Conservation (phyloP, 164 flowering plant species). For the grape (Vitis vinifera) region DNA sequence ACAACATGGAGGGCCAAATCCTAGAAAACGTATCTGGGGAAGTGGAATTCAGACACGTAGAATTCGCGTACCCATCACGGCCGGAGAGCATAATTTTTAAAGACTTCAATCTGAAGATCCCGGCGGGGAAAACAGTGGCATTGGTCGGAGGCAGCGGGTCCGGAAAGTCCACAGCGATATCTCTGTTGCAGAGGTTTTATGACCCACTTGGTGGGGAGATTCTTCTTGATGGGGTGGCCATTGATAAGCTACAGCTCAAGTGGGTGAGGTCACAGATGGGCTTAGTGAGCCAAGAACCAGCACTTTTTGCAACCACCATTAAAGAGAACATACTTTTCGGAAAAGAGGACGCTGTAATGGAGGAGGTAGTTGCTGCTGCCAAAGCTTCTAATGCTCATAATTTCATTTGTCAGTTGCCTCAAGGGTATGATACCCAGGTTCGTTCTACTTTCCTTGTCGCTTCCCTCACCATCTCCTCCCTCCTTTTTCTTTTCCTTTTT, state of each 20-base stretch:
- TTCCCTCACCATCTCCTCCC: background rate
- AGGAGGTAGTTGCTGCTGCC: slow-evolving; percentile 70
- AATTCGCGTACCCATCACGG: slow-evolving; percentile 82
- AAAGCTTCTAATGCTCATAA: slow-evolving; percentile 86
- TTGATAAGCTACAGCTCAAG: slow-evolving; percentile 65
- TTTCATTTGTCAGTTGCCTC: slow-evolving; percentile 72
- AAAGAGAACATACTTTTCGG: slow-evolving; percentile 87
- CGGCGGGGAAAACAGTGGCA: slow-evolving; percentile 75
- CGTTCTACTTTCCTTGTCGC: slow-evolving; percentile 1
- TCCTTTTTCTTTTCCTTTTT: no score
- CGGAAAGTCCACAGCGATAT: slow-evolving; percentile 79
- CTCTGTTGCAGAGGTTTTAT: slow-evolving; percentile 75
- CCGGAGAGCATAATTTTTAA: slow-evolving; percentile 53
- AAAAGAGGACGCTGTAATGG: slow-evolving; percentile 70
- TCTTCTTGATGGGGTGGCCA: slow-evolving; percentile 59
- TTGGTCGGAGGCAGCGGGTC: slow-evolving; percentile 91
- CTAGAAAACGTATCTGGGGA: slow-evolving; percentile 49
- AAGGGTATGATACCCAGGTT: slow-evolving; percentile 88
- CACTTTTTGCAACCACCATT: slow-evolving; percentile 74
- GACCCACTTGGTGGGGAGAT: slow-evolving; percentile 76
- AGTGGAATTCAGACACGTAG: slow-evolving; percentile 63
- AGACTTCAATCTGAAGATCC: slow-evolving; percentile 52
- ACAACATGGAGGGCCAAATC: slow-evolving; percentile 61
- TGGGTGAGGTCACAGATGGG: slow-evolving; percentile 96
- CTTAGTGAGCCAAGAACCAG: slow-evolving; percentile 91